phyloP scores from a whole-genome alignment of 768 basidiomycete species.

The Galerina sulciceps region DNA sequence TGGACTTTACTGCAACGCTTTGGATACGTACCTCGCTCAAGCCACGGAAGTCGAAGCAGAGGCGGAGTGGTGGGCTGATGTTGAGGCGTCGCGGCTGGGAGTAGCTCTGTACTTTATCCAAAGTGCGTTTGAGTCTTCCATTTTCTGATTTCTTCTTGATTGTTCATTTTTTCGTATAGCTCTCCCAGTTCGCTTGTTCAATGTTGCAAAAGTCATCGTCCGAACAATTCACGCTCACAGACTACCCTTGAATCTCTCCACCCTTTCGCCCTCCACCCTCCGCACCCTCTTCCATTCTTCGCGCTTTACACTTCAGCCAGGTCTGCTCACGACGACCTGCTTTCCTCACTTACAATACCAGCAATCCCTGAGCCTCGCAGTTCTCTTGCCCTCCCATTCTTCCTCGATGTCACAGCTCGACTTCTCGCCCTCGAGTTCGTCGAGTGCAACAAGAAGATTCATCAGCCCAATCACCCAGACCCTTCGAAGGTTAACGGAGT shows the following conservation, averaged over 20 bases:
- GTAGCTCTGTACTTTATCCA: slow-evolving; percentile 75
- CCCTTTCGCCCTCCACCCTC: slow-evolving; percentile 52
- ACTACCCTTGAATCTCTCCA: slow-evolving; percentile 49
- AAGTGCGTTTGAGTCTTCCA: slow-evolving; percentile 52
- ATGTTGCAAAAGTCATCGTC: slow-evolving; percentile 42
- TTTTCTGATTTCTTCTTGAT: slow-evolving; percentile 5
- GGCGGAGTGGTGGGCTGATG: slow-evolving; percentile 83
- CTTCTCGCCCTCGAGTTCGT: neutral
- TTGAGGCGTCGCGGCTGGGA: slow-evolving; percentile 61
- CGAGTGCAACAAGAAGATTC: neutral
- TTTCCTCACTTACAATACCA: slow-evolving; percentile 63
- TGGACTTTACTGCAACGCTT: slow-evolving; percentile 64
- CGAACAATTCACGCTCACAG: slow-evolving; percentile 45
- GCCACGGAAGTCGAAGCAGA: slow-evolving; percentile 75
- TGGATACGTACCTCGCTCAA: slow-evolving; percentile 68
- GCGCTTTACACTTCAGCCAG: slow-evolving; percentile 47
- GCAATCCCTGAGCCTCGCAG: slow-evolving; percentile 19
- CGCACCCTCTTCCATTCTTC: slow-evolving; percentile 50
- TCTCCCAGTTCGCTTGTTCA: slow-evolving; percentile 45
- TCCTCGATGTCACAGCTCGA: neutral
- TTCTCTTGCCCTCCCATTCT: slow-evolving; percentile 19
- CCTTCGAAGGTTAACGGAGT: slow-evolving; percentile 11
- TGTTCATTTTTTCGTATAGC: slow-evolving; percentile 35
- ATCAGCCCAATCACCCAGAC: neutral
- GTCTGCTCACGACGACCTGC: slow-evolving; percentile 56